A percentile compares a stretch with the other conserved stretches of the same genome.
These are phyloP conservation scores for Teunomyces kruisii DNA, from an alignment of 805 yeast species.

Conservation along the genomic window DNA sequence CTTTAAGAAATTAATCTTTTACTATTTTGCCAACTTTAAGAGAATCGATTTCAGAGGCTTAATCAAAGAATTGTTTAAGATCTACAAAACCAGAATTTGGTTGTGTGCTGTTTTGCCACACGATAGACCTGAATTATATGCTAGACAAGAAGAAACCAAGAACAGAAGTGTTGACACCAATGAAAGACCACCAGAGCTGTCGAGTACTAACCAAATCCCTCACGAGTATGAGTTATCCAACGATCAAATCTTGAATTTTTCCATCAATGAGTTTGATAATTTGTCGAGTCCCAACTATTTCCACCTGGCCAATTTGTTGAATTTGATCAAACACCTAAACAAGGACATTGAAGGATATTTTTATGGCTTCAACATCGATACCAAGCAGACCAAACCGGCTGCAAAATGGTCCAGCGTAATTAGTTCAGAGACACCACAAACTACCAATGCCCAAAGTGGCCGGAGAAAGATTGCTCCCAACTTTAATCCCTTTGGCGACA, in stretches of 20 bases:
- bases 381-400: not conserved
- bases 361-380: conserved; percentile 36
- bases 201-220: conserved; percentile 22
- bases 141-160: conserved; percentile 3
- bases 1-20: conserved; percentile 45
- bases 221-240: conserved; percentile 38
- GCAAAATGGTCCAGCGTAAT: conserved; percentile 2
- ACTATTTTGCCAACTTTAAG: conserved; percentile 47
- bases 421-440: not conserved
- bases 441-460: conserved; percentile 5
- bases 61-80: conserved; percentile 45
- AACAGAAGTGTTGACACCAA: not conserved
- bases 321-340: conserved; percentile 45
- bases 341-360: conserved; percentile 42
- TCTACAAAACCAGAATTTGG: conserved; percentile 49
- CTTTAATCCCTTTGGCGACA: conserved; percentile 27
- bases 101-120: conserved; percentile 46
- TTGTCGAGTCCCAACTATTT: conserved; percentile 47
- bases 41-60: conserved; percentile 44
- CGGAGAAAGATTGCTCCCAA: conserved; percentile 19
- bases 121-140: conserved; percentile 35
- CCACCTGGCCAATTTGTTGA: conserved; percentile 50
- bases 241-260: conserved; percentile 43
- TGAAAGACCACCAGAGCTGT: not conserved
- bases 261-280: conserved; percentile 42